Base-by-base conservation (phyloP, 805 yeast genomes). In the Teunomyces cretensis region DNA sequence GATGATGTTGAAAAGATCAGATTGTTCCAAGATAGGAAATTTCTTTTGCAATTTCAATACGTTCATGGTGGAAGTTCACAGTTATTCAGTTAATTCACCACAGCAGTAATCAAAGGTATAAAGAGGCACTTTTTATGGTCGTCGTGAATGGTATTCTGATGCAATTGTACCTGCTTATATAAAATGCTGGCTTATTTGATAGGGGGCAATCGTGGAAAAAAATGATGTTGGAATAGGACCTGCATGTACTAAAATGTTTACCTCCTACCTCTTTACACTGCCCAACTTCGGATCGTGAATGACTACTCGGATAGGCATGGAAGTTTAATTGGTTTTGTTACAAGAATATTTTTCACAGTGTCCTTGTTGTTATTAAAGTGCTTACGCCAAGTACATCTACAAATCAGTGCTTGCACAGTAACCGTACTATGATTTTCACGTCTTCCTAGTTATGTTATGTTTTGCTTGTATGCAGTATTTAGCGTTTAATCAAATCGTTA, bases 1-100 rank as follows among this genome's bases (percentile, higher is more conserved):
- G 57, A 92, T 87, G 46, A 94, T 78, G 31, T 73, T 76, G 64
- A 92, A 91, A 39, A 94, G 74, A 52, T 91, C 97, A 53, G 87
- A 88, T 65, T 94, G 98, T 30, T 83, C 78, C 52, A 94, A 76
- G 32, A 80, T 75, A 2, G 99, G 97, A 67, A 80, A 91, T 71
- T 88, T 92, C 71, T 81, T 88, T 83, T 69, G 75, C 47, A 68
- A 61, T 50, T 71, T 72, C 44, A 72, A 60, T 8, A 72, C 75
- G 54, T 72, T 72, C 77, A 72, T 72, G 9, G 6, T 14, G 14
- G n/a, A 35, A 17, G 12, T 19, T 19, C 7, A 9, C 22, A 26
- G 8, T 26, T 26, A 11, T 19, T 26, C 28, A 26, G 28, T 9
- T 9, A 26, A 26, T 26, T 9, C 9, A 7, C 28, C 28, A 26